These are phyloP conservation scores for Lentinula raphanica DNA, from an alignment of 768 basidiomycete genomes.

Conservation along the genomic window DNA sequence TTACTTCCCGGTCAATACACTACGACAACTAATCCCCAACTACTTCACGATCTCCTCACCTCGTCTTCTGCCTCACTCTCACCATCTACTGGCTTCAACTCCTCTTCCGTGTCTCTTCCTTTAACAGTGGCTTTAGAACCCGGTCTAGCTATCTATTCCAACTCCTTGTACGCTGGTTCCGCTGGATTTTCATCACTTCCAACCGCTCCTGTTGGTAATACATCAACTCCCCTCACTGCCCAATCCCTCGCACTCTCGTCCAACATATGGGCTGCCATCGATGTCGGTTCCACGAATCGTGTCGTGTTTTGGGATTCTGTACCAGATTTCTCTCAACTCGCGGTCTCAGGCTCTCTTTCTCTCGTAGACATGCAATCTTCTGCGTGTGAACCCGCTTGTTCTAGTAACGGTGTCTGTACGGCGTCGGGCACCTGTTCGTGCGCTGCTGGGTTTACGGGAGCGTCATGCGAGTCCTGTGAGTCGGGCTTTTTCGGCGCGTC, in stretches of 20 bases:
- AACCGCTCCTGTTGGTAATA: slow-evolving; percentile 38
- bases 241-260: slow-evolving; percentile 65
- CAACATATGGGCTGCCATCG: slow-evolving; percentile 65
- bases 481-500: slow-evolving; percentile 69
- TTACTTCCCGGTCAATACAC: slow-evolving; percentile 78
- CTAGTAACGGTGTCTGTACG: slow-evolving; percentile 68
- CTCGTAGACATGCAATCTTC: slow-evolving; percentile 70
- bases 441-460: slow-evolving; percentile 67
- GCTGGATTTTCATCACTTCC: slow-evolving; percentile 56
- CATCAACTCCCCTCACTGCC: slow-evolving; percentile 45
- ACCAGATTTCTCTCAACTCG: slow-evolving; percentile 69
- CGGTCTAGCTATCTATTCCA: slow-evolving; percentile 62
- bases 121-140: slow-evolving; percentile 61
- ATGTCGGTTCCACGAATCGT: slow-evolving; percentile 48
- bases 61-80: slow-evolving; percentile 56
- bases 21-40: slow-evolving; percentile 62
- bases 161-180: slow-evolving; percentile 61
- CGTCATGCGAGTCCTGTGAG: slow-evolving; percentile 75
- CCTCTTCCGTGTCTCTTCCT: slow-evolving; percentile 55
- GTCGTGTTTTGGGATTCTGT: slow-evolving; percentile 76
- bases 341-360: slow-evolving; percentile 46
- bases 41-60: slow-evolving; percentile 64
- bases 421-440: slow-evolving; percentile 69
- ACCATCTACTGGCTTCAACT: slow-evolving; percentile 62
- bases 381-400: slow-evolving; percentile 71